These are phyloP conservation scores for Cladosporium velox DNA, from an alignment of 2,329 filamentous ascomycete genomes.

Conservation along the genomic window DNA sequence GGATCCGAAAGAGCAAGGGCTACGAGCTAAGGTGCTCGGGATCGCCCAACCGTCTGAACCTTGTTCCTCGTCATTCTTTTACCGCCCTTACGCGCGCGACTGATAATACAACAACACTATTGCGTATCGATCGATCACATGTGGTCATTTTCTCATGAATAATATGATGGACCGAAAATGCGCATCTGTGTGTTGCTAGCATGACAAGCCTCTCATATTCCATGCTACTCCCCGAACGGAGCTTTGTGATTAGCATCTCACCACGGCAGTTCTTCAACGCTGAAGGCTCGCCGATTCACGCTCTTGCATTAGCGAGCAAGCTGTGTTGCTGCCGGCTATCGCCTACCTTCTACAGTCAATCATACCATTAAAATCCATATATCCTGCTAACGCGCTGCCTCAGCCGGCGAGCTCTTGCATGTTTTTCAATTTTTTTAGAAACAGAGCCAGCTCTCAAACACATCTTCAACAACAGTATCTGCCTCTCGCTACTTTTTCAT, in stretches of 20 bases:
- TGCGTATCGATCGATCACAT: not conserved
- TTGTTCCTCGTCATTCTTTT: not conserved
- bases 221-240: not conserved
- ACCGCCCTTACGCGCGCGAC: not conserved
- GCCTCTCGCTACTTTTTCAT: not conserved
- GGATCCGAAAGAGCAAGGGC: conserved; percentile 3
- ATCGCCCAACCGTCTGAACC: conserved; percentile 1
- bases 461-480: not conserved
- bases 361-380: not conserved
- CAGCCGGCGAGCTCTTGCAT: not conserved
- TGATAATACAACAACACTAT: not conserved
- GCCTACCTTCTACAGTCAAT: not conserved
- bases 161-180: not conserved
- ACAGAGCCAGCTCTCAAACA: not conserved
- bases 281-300: not conserved
- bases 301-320: not conserved
- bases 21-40: not conserved
- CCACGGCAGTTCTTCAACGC: not conserved
- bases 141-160: not conserved
- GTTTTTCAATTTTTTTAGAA: not conserved
- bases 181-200: not conserved
- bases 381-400: not conserved
- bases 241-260: not conserved
- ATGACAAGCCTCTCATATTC: not conserved
- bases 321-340: not conserved